Evolutionary conservation across 2,329 filamentous ascomycete species (phyloP), one percentile per base, ranked within the genome.

Genomic region (Arthroderma uncinatum): DNA sequence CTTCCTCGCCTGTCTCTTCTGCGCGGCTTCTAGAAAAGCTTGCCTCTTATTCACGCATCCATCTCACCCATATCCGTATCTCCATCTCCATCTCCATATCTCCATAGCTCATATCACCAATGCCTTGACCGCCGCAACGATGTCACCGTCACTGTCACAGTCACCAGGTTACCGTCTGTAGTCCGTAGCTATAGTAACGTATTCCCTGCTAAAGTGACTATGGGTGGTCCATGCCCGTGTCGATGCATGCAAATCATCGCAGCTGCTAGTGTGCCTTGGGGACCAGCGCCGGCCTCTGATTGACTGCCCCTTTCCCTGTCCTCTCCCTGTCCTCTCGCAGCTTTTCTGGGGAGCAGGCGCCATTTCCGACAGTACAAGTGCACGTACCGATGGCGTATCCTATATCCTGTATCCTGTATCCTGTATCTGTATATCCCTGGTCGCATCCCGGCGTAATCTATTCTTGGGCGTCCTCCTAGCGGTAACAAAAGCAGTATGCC

Each of bases 21-120:
- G 25, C 44, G 44, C 44, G 44, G 25, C 44, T 48, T 48, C 44
- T 48, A 48, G 44, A 48, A 48, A 48, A 48, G 44, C 44, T 48
- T 48, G 44, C 44, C 44, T 16, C 4, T n/a, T 28, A 48, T 48
- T 48, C 44, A 48, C 44, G 44, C 44, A 48, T 12, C 36, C n/a
- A n/a, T n/a, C n/a, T n/a, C n/a, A n/a, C n/a, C n/a, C n/a, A n/a
- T n/a, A n/a, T n/a, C n/a, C n/a, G n/a, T n/a, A n/a, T n/a, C n/a
- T n/a, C n/a, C n/a, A n/a, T n/a, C n/a, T n/a, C n/a, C n/a, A n/a
- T n/a, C n/a, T n/a, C n/a, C n/a, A n/a, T n/a, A n/a, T n/a, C n/a
- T n/a, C n/a, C n/a, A n/a, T n/a, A n/a, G n/a, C n/a, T n/a, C n/a
- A n/a, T n/a, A n/a, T n/a, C n/a, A n/a, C n/a, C n/a, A n/a, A n/a